Percentiles rank a stretch among this genome's conserved stretches.
phyloP scores from a whole-genome alignment of 805 yeast species.

The Lachancea meyersii region DNA sequence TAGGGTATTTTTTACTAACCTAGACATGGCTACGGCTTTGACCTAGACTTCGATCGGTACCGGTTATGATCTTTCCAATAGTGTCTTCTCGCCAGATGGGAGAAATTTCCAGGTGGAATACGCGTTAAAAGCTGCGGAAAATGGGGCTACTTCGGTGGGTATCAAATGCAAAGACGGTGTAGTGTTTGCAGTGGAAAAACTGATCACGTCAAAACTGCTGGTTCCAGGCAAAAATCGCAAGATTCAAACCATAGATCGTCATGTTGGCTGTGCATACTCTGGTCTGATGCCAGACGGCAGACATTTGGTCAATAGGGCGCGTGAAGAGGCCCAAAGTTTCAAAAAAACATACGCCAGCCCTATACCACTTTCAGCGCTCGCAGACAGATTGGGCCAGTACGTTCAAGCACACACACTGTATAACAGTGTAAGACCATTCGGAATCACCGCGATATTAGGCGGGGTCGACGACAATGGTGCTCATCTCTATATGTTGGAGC shows the following conservation, averaged over 20 bases:
- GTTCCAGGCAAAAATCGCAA: constrained; percentile 86
- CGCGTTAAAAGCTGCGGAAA: constrained; percentile 95
- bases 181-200: constrained; percentile 95
- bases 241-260: constrained; percentile 89
- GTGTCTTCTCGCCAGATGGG: constrained; percentile 85
- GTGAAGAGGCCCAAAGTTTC: constrained; percentile 83
- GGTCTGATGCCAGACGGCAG: constrained; percentile 97
- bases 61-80: constrained; percentile 96
- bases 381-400: constrained; percentile 82
- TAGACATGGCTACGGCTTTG: neutral
- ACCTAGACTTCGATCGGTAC: constrained; percentile 88
- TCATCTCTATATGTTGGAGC: constrained; percentile 94
- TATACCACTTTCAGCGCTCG: constrained; percentile 72
- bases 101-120: constrained; percentile 97
- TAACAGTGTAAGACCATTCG: constrained; percentile 97
- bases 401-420: constrained; percentile 94
- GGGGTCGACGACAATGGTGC: constrained; percentile 89
- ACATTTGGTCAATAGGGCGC: constrained; percentile 82
- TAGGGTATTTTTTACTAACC: neutral
- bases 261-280: constrained; percentile 89
- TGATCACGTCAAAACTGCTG: constrained; percentile 75
- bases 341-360: constrained; percentile 69
- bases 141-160: constrained; percentile 93
- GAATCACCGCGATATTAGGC: constrained; percentile 86
- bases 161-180: constrained; percentile 88